Evolutionary conservation across 495 filamentous ascomycete genomes (phyloP), one percentile per base, ranked within the genome.

Genomic region (Penicillium dipodomyicola): DNA sequence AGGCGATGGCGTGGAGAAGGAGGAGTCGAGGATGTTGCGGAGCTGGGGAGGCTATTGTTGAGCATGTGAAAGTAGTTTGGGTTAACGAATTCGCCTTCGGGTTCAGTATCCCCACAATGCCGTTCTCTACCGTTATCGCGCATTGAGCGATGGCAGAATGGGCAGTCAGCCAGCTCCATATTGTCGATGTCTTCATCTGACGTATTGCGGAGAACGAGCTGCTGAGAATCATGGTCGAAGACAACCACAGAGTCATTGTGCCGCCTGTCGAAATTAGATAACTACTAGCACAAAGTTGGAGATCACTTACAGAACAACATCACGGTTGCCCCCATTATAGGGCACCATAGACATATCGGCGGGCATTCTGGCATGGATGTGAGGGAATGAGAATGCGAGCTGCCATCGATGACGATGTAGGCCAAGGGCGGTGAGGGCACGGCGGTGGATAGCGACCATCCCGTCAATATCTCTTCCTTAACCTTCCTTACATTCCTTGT

Each of bases 11-110:
- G 79, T 32, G 81, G 78, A 29, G 82, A 83, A 10, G 79, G 69
- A 40, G 82, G 75, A 33, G 63, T 62, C 11, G 78, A 77, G 5
- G 78, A 76, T 43, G 72, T 70, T 42, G 68, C 60, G n/a, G 82
- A 80, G 41, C 75, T 73, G 43, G 82, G 78, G 12, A 79, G 67
- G 60, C 80, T 86, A 29, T 80, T 81, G 52, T 87, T 85, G 25
- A 98, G 86, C 86, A 96, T 90, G 65, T 88, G 89, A 72, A 97
- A 98, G 73, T 98, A 98, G 27, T 91, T 84, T 14, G 90, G 91
- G 62, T 88, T 87, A 57, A 96, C 84, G 69, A 93, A 97, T 56
- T 85, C 84, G 1, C 85, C 81, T 40, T 84, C 77, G 8, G 65
- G 64, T 25, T 71, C 67, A 17, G 74, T 54, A 30, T 58, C 65